phyloP scores from a whole-genome alignment of 805 yeast genomes.

The Sungouiozyma intestinalis region DNA sequence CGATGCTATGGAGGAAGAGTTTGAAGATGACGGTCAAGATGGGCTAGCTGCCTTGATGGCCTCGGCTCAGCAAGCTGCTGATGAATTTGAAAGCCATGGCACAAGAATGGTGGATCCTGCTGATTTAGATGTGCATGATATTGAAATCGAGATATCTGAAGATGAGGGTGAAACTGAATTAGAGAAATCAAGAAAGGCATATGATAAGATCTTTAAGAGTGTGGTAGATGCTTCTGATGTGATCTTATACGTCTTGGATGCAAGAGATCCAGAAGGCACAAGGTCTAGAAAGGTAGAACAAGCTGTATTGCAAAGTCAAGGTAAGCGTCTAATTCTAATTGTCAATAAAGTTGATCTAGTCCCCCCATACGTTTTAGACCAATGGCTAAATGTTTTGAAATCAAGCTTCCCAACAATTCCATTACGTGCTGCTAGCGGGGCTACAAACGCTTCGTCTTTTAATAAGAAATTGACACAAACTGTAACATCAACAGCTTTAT shows the following conservation, averaged over 20 bases:
- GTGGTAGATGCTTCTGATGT: constrained; percentile 92
- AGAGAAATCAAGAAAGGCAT: constrained; percentile 79
- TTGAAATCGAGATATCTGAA: constrained; percentile 36
- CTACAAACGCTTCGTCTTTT: constrained; percentile 56
- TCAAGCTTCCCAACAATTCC: constrained; percentile 89
- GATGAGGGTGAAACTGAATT: constrained; percentile 38
- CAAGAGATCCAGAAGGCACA: constrained; percentile 94
- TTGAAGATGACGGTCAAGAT: constrained; percentile 36
- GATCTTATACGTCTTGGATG: constrained; percentile 85
- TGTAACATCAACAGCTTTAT: constrained; percentile 60
- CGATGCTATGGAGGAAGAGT: constrained; percentile 33
- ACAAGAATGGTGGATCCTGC: constrained; percentile 36
- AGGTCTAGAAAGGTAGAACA: constrained; percentile 88
- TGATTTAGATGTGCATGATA: constrained; percentile 39
- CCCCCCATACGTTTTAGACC: constrained; percentile 72
- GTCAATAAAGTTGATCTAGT: constrained; percentile 88
- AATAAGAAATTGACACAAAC: constrained; percentile 64
- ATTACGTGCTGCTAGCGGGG: constrained; percentile 66
- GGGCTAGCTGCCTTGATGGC: constrained; percentile 78
- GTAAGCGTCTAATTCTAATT: constrained; percentile 73
- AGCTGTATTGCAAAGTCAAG: constrained; percentile 66
- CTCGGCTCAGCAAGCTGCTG: constrained; percentile 85
- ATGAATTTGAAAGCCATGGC: constrained; percentile 42
- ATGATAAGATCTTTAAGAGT: constrained; percentile 85
- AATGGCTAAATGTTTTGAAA: constrained; percentile 74